Conservation (phyloP, 2,329 filamentous ascomycete genomes). For the Ceratocystis eucalypticola region DNA sequence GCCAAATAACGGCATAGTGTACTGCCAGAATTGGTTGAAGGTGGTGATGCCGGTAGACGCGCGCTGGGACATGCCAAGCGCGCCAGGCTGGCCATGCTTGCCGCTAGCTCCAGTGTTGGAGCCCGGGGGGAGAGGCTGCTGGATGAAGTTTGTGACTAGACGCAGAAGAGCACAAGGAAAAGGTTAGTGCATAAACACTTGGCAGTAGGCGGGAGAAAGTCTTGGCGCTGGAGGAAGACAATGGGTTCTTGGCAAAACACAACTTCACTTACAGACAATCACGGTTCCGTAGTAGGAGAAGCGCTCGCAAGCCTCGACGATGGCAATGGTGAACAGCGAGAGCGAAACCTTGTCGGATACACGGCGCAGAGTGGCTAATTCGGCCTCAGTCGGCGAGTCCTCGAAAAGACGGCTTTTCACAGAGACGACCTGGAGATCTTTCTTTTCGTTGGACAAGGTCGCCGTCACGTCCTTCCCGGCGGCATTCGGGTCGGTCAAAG, state of each 20-base stretch:
- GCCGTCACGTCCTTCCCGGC: slow-evolving; percentile 19
- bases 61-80: slow-evolving; percentile 43
- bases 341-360: slow-evolving; percentile 45
- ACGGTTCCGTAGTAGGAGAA: slow-evolving; percentile 60
- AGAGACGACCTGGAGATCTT: slow-evolving; percentile 22
- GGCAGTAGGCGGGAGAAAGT: neutral
- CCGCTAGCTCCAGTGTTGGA: slow-evolving; percentile 40
- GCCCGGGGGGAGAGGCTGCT: slow-evolving; percentile 40
- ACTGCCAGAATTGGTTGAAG: slow-evolving; percentile 47
- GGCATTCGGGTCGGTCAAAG: slow-evolving; percentile 23
- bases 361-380: slow-evolving; percentile 38
- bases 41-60: slow-evolving; percentile 34
- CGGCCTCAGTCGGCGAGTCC: slow-evolving; percentile 35
- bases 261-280: slow-evolving; percentile 42
- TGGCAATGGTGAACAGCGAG: slow-evolving; percentile 48
- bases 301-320: slow-evolving; percentile 57
- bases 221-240: neutral
- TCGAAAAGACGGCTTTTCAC: slow-evolving; percentile 20
- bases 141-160: slow-evolving; percentile 47
- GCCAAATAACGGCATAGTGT: slow-evolving; percentile 45
- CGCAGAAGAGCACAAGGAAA: neutral
- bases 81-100: slow-evolving; percentile 34
- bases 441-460: slow-evolving; percentile 25
- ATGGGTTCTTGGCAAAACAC: neutral
- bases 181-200: neutral